Evolutionary conservation across 2,329 filamentous ascomycete genomes (phyloP), one percentile per base, ranked within the genome.

Genomic region (Apiospora sp.): DNA sequence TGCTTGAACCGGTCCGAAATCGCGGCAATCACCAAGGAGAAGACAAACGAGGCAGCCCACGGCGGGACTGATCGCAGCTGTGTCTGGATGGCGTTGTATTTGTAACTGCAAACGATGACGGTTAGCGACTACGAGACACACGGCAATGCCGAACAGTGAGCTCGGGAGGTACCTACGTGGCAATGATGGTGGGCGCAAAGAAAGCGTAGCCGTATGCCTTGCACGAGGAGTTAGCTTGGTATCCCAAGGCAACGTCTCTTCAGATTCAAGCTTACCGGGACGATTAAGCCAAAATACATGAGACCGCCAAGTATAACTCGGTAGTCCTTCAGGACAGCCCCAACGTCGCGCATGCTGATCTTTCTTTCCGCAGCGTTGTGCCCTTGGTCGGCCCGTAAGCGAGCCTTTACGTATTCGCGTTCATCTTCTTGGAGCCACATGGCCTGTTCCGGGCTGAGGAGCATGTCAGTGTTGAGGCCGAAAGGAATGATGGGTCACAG

Each of bases 251-350:
- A 41, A 64, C 30, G 22, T 27, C 14, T n/a, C 14, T 22, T 3
- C 2, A 13, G 41, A 46, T n/a, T 22, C 12, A 24, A 46, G 16
- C 69, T 16, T 69, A 74, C 73, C 0, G 93, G 92, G 1, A 95
- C 92, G 75, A 95, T 91, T 73, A 95, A 86, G 14, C 93, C 93
- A 77, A 95, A 91, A 82, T 95, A 96, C 92, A 95, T 95, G 81
- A 95, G 86, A 0, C 92, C 92, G 64, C 92, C 93, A 19, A 94
- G 81, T 77, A 93, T 89, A 77, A 95, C 87, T 81, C 93, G 94
- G 83, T 87, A 91, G 81, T 96, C 93, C 78, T 91, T 92, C 84
- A 95, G 89, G 27, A 94, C 91, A 27, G 82, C 83, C 24, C 88
- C 75, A 24, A 93, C 87, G 76, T 94, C 92, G 67, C 83, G 82